Evolutionary conservation across 2,329 filamentous ascomycete species (phyloP).

Genomic region (Hypoxylon sp.): DNA sequence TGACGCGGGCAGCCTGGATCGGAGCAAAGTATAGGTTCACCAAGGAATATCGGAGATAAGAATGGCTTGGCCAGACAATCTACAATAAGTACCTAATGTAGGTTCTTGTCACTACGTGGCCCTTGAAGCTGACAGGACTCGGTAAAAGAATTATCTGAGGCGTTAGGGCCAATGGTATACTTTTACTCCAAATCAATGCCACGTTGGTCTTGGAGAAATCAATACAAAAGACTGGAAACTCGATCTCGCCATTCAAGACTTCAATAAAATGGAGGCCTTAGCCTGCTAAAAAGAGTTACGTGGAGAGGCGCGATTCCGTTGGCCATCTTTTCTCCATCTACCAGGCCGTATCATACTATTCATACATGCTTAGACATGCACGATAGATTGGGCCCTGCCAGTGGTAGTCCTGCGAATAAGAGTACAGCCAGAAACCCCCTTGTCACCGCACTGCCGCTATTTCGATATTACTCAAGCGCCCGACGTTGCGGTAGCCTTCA

Average conservation of each 20-base stretch:
- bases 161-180: background rate
- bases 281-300: background rate
- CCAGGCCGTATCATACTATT: background rate
- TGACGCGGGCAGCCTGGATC: no score
- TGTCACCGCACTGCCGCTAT: slow-evolving; percentile 52
- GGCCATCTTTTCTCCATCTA: background rate
- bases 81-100: background rate
- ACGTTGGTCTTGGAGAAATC: background rate
- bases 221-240: background rate
- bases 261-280: background rate
- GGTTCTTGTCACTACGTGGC: background rate
- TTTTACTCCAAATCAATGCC: no score
- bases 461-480: slow-evolving; percentile 35
- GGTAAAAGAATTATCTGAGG: background rate
- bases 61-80: background rate
- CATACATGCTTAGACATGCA: background rate
- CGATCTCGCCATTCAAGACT: background rate
- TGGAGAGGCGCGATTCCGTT: background rate
- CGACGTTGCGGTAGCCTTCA: slow-evolving; percentile 13
- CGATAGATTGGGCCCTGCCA: slow-evolving; percentile 45
- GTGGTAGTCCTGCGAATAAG: slow-evolving; percentile 49
- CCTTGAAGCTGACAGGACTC: background rate
- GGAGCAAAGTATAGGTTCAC: no score
- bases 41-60: background rate
- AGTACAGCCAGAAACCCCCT: slow-evolving; percentile 48